Evolutionary conservation across 2,329 filamentous ascomycete genomes (phyloP), one percentile per base, ranked within the genome.

Genomic region (Clarireedia paspali): DNA sequence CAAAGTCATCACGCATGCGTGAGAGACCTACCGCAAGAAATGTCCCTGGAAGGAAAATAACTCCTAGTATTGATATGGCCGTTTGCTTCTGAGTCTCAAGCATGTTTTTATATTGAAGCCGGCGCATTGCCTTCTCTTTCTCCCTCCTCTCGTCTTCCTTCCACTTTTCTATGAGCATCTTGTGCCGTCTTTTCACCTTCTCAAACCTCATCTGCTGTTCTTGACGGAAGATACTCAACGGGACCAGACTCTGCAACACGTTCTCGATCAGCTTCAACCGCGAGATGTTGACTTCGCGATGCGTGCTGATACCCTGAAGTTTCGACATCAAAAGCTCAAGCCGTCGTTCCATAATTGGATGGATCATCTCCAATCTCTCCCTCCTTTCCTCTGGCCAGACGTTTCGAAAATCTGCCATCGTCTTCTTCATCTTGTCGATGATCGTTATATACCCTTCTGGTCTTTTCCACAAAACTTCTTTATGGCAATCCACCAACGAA

Each of bases 401-500:
- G 6, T 10, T 26, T 17, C 26, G 44, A 24, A 44, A n/a, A 6
- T 34, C 38, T 14, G 49, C 40, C 60, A 64, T 62, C 10, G 75
- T 75, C 51, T 66, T 67, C 56, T 75, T 71, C 64, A 84, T 75
- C 61, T 77, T 75, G 26, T 68, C 68, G 54, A 77, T 70, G 52
- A 83, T 78, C 55, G 79, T 77, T 64, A 77, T 70, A 63, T 84
- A 85, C 0, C 82, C 81, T 70, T 83, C 79, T 1, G 82, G 82
- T 40, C 82, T 74, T 69, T 84, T 83, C 81, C 81, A 84, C 59
- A 84, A 73, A 38, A 84, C 81, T 63, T 81, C 79, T 2, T 77
- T 76, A 66, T 85, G 81, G 62, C 82, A 85, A 70, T 85, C 82
- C 59, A 85, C 82, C 49, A 85, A 71, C 62, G 84, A 80, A 38